These are phyloP conservation scores for Lasiodiplodia gonubiensis DNA, from an alignment of 2,329 filamentous ascomycete species.

Conservation along the genomic window DNA sequence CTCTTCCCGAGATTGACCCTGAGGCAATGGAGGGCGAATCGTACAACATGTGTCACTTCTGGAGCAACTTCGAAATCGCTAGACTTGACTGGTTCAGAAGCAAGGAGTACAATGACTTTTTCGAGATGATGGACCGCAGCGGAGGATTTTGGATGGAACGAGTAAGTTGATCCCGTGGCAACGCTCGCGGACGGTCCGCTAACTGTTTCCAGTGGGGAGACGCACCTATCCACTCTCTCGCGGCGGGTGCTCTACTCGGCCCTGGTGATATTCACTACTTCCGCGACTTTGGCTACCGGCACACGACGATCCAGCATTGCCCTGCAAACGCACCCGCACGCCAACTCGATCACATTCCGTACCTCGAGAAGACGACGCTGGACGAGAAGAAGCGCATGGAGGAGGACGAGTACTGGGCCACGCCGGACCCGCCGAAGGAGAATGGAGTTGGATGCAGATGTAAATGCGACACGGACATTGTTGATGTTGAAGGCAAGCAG, in stretches of 20 bases:
- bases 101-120: constrained; percentile 97
- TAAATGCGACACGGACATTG: constrained; percentile 95
- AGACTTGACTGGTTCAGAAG: constrained; percentile 94
- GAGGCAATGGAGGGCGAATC: constrained; percentile 96
- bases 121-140: constrained; percentile 97
- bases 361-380: constrained; percentile 77
- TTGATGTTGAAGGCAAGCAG: constrained; percentile 96
- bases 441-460: constrained; percentile 97
- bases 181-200: constrained; percentile 35
- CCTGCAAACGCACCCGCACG: constrained; percentile 91
- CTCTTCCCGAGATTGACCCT: constrained; percentile 80
- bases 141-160: constrained; percentile 99
- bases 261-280: constrained; percentile 95
- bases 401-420: constrained; percentile 96
- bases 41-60: constrained; percentile 99
- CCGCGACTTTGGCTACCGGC: constrained; percentile 96
- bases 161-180: constrained; percentile 59
- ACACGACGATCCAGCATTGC: constrained; percentile 98
- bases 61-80: constrained; percentile 99
- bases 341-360: constrained; percentile 81
- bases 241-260: constrained; percentile 83
- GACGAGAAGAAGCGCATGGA: constrained; percentile 85
- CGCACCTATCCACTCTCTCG: constrained; percentile 96
- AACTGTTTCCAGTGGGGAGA: constrained; percentile 83
- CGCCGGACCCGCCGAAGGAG: constrained; percentile 84